Conservation (phyloP, 345 rosid genomes). For the Eucalyptus fibrosa region DNA sequence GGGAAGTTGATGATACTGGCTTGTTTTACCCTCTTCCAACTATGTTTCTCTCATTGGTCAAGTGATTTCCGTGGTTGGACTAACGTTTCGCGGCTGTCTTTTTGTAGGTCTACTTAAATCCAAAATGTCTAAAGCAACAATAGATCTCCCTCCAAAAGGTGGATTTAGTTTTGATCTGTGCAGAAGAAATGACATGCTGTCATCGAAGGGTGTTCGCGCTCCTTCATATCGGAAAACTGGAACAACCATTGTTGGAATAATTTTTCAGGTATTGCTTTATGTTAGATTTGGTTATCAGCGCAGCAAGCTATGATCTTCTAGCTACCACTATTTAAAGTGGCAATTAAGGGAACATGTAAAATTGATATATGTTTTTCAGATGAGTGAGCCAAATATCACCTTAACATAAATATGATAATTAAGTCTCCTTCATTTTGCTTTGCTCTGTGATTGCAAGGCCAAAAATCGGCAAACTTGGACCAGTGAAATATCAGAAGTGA, state of each 20-base stretch:
- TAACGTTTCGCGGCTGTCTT: background rate
- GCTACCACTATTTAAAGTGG: background rate
- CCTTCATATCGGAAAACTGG: slow-evolving; percentile 80
- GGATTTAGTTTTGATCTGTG: slow-evolving; percentile 91
- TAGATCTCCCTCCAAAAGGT: slow-evolving; percentile 49
- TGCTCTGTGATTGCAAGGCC: background rate
- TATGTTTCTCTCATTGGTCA: background rate
- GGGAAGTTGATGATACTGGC: background rate
- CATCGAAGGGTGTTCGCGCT: slow-evolving; percentile 39
- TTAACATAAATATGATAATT: background rate
- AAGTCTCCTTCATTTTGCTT: background rate
- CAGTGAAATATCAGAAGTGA: background rate
- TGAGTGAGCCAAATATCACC: background rate
- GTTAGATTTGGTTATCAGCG: background rate
- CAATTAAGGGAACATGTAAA: background rate
- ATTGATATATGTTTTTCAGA: background rate
- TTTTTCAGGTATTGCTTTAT: slow-evolving; percentile 36
- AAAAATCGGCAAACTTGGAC: background rate
- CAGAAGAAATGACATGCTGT: slow-evolving; percentile 65
- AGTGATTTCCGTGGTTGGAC: background rate
- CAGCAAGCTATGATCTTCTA: background rate
- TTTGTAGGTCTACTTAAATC: background rate
- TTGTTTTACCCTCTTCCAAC: background rate
- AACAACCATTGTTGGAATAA: slow-evolving; percentile 86
- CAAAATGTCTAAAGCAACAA: slow-evolving; percentile 31